Conservation (phyloP, 2,329 filamentous ascomycete genomes). For the Sordariomycetes sp. region DNA sequence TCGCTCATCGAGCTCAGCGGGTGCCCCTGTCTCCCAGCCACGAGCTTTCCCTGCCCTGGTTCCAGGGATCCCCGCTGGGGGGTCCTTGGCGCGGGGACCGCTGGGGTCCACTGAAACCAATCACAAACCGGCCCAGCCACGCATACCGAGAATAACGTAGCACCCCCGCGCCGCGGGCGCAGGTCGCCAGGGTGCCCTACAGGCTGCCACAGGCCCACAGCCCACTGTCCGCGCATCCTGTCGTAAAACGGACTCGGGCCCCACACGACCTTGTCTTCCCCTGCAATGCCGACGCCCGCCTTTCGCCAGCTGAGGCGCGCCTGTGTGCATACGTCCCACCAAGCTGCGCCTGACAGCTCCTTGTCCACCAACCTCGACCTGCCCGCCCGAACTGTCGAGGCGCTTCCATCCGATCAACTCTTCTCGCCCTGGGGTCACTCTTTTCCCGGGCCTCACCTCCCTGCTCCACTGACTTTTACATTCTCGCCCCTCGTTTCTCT, state of each 20-base stretch:
- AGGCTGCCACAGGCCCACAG: neutral
- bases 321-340: neutral
- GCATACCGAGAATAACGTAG: neutral
- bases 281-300: neutral
- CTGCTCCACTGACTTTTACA: neutral
- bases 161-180: neutral
- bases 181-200: neutral
- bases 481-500: neutral
- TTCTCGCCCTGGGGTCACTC: constrained; percentile 1
- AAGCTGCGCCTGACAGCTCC: neutral
- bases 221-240: neutral
- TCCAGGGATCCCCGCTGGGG: neutral
- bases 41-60: neutral
- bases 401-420: neutral
- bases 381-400: neutral
- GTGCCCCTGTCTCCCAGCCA: neutral
- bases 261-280: neutral
- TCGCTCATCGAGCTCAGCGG: neutral
- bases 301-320: neutral
- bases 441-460: neutral
- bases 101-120: neutral
- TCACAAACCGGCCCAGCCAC: neutral
- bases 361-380: neutral
- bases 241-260: neutral
- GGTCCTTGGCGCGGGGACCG: neutral